Conservation (phyloP, 1,284 basidiomycete genomes). For the Puccinia horiana region DNA sequence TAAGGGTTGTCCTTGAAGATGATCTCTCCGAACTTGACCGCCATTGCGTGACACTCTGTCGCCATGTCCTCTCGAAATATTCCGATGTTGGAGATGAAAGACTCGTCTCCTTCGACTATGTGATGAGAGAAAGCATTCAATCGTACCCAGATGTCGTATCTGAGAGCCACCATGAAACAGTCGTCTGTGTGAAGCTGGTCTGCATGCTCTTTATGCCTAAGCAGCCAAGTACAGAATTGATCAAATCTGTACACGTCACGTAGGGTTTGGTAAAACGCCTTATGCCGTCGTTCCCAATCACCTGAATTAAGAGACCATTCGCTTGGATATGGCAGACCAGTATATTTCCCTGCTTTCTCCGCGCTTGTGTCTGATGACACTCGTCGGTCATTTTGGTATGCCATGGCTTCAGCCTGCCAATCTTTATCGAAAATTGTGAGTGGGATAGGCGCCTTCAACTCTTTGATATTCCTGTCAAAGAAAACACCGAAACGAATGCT, state of each 20-base stretch:
- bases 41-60: too few species aligned
- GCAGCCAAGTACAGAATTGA: neutral
- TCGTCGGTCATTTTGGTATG: neutral
- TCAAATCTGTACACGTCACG: neutral
- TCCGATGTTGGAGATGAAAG: neutral
- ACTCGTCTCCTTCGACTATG: neutral
- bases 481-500: neutral
- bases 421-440: constrained; percentile 4
- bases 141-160: neutral
- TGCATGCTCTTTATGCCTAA: neutral
- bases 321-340: neutral
- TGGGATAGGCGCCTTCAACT: neutral
- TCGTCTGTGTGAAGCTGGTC: neutral
- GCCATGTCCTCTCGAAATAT: neutral
- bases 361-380: too few species aligned
- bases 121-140: neutral
- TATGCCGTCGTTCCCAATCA: neutral
- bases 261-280: neutral
- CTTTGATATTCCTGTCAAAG: neutral
- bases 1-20: neutral
- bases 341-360: neutral
- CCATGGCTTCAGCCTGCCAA: neutral
- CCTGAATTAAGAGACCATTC: neutral
- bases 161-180: neutral
- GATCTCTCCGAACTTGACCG: neutral